Evolutionary conservation across 441 rosid species (phyloP).

Genomic region (Populus tomentosa): DNA sequence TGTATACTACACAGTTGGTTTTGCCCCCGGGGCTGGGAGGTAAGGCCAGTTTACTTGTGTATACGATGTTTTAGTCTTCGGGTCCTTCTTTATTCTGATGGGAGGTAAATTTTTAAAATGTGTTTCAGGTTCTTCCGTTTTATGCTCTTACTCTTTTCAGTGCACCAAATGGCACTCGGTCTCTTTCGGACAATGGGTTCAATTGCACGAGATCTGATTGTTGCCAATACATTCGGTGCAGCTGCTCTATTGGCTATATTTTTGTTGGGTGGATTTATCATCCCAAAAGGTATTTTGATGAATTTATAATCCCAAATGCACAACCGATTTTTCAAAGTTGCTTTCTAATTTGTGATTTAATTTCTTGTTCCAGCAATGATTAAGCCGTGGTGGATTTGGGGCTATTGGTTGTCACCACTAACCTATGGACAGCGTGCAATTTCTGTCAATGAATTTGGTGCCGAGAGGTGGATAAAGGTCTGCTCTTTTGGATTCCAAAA

Average conservation of each 20-base stretch:
- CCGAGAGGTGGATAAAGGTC: slow-evolving; percentile 78
- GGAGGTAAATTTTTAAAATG: not conserved
- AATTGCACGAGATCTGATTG: slow-evolving; percentile 75
- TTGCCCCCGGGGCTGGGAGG: slow-evolving; percentile 76
- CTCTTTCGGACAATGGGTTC: slow-evolving; percentile 83
- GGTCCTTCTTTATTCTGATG: not conserved
- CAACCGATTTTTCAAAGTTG: slow-evolving; percentile 1
- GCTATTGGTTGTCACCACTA: slow-evolving; percentile 74
- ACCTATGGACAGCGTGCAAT: slow-evolving; percentile 81
- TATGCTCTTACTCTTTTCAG: slow-evolving; percentile 58
- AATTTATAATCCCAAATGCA: not conserved
- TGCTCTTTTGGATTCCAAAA: slow-evolving; percentile 4
- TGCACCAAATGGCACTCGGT: slow-evolving; percentile 94
- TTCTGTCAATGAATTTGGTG: slow-evolving; percentile 80
- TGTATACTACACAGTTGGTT: slow-evolving; percentile 80
- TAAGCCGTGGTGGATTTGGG: slow-evolving; percentile 96
- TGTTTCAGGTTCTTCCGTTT: slow-evolving; percentile 19
- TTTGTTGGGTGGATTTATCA: slow-evolving; percentile 85
- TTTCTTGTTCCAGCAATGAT: slow-evolving; percentile 45
- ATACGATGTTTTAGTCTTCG: not conserved
- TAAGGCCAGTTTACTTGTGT: slow-evolving; percentile 13
- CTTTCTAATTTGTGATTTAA: slow-evolving; percentile 5
- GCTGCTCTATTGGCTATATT: slow-evolving; percentile 57
- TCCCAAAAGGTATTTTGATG: slow-evolving; percentile 64
- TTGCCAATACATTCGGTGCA: slow-evolving; percentile 88